Conservation (phyloP, 768 basidiomycete genomes). For the Cyclocybe aegerita region DNA sequence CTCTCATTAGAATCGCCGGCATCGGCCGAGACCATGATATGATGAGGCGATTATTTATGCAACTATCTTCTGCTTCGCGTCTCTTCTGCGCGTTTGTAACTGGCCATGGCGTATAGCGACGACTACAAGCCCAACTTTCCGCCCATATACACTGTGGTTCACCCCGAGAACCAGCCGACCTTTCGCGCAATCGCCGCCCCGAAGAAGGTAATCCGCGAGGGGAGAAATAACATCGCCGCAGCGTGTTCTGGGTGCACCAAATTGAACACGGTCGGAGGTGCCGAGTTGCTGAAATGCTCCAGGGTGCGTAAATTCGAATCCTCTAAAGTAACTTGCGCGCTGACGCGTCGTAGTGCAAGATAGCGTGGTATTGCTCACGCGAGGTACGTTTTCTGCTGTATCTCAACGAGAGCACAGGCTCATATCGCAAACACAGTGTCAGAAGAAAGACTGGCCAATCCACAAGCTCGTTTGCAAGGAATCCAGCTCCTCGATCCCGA, state of each 20-base stretch:
- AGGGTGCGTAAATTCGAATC: neutral
- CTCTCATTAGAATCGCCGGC: too few species aligned
- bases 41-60: too few species aligned
- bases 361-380: constrained; percentile 5
- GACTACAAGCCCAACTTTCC: too few species aligned
- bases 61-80: too few species aligned
- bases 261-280: neutral
- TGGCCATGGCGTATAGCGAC: too few species aligned
- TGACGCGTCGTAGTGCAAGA: constrained; percentile 4
- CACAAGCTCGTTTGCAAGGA: constrained; percentile 6
- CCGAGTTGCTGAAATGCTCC: neutral
- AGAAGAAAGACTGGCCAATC: constrained; percentile 8
- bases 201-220: neutral
- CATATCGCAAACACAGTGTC: neutral
- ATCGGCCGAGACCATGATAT: too few species aligned
- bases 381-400: neutral
- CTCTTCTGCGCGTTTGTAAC: too few species aligned
- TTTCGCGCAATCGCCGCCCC: constrained; percentile 1
- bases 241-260: neutral
- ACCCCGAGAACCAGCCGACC: constrained; percentile 1
- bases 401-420: neutral
- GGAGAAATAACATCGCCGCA: neutral
- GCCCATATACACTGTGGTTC: neutral
- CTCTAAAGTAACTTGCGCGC: neutral
- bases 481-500: neutral